Conservation (phyloP, 1,139 yeast species). For the Debaryomyces sp. region DNA sequence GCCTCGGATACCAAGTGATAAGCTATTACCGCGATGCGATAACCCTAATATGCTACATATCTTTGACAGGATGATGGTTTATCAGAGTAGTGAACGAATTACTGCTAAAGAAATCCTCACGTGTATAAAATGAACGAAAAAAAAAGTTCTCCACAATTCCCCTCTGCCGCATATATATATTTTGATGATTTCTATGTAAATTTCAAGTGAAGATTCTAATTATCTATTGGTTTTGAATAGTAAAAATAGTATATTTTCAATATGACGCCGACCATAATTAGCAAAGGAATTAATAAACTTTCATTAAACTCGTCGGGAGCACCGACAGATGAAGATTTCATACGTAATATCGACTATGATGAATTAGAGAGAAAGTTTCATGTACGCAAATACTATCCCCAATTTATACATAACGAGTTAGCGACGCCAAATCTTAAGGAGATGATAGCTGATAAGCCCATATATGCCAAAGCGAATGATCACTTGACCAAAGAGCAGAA, state of each 20-base stretch:
- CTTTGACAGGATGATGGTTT: conserved; percentile 30
- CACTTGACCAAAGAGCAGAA: conserved; percentile 26
- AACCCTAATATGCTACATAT: conserved; percentile 16
- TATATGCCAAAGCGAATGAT: conserved; percentile 43
- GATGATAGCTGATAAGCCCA: conserved; percentile 43
- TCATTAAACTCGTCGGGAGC: conserved; percentile 9
- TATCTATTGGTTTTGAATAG: neutral
- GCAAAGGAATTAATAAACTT: conserved; percentile 16
- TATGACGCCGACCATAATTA: conserved; percentile 15
- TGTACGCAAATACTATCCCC: conserved; percentile 44
- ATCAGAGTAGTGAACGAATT: conserved; percentile 21
- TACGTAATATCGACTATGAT: conserved; percentile 36
- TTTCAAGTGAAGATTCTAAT: neutral
- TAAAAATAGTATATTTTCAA: conserved; percentile 3
- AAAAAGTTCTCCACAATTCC: conserved; percentile 6
- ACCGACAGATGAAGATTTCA: conserved; percentile 19
- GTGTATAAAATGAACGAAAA: neutral
- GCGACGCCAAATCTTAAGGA: conserved; percentile 41
- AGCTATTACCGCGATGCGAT: conserved; percentile 32
- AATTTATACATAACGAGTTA: conserved; percentile 41
- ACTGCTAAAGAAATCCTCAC: conserved; percentile 16
- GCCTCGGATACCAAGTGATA: conserved; percentile 16
- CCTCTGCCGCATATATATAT: conserved; percentile 5
- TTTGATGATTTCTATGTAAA: neutral
- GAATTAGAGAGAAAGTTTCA: conserved; percentile 37